A percentile compares a stretch with the other conserved stretches of the same genome.
Conservation (phyloP, 2,329 filamentous ascomycete genomes). For the Fusarium incarnatum region DNA sequence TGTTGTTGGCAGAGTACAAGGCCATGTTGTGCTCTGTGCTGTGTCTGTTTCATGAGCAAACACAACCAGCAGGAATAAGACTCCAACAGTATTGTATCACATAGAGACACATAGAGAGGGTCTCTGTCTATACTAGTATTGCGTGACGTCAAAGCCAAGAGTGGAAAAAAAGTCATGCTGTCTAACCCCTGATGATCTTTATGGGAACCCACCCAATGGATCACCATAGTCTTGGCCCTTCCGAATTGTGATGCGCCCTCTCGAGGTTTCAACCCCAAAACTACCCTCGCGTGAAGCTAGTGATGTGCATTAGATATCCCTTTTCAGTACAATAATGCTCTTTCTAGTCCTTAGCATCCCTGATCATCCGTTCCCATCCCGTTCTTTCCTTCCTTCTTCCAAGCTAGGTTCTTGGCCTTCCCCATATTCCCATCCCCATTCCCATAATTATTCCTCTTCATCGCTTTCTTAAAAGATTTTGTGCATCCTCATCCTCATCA, state of each 20-base stretch:
- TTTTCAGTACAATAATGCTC: constrained; percentile 30
- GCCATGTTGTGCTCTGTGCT: constrained; percentile 4
- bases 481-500: constrained; percentile 16
- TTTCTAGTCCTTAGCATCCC: constrained; percentile 8
- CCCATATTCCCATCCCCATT: constrained; percentile 20
- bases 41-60: constrained; percentile 36
- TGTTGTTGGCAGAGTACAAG: constrained; percentile 14
- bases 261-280: constrained; percentile 11
- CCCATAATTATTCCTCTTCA: constrained; percentile 4
- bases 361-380: constrained; percentile 25
- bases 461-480: constrained; percentile 10
- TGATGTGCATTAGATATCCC: constrained; percentile 39
- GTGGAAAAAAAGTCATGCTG: constrained; percentile 8
- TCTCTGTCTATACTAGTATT: not conserved
- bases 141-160: constrained; percentile 35
- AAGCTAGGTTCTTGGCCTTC: too few relatives aligned
- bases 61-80: constrained; percentile 17
- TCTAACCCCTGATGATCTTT: constrained; percentile 38
- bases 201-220: constrained; percentile 25
- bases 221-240: constrained; percentile 12
- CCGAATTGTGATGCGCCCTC: constrained; percentile 38
- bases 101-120: too few relatives aligned
- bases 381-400: constrained; percentile 8
- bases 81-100: not conserved
- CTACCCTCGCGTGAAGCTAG: constrained; percentile 14